phyloP scores from a whole-genome alignment of 73 alveolate species.

The Uronychia setigera region DNA sequence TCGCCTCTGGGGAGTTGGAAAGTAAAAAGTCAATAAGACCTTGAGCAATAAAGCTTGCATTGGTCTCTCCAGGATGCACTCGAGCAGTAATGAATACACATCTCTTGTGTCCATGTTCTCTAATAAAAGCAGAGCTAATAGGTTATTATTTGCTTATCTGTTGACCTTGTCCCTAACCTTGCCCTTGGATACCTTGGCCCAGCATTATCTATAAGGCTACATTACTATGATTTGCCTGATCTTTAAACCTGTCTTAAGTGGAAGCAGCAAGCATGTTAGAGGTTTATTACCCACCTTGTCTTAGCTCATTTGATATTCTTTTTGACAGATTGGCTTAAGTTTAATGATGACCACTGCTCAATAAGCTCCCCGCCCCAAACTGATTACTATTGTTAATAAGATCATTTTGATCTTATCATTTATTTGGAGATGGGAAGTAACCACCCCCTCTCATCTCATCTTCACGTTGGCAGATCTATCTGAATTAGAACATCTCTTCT shows the following conservation, averaged over 20 bases:
- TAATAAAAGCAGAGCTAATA: conserved; percentile 1
- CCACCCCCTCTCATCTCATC: conserved; percentile 22
- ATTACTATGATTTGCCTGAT: conserved; percentile 22
- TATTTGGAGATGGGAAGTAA: too few relatives aligned
- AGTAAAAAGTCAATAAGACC: conserved; percentile 87
- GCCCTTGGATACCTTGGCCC: background rate
- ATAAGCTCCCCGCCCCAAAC: too few relatives aligned
- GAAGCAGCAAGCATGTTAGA: too few relatives aligned
- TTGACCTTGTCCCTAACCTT: conserved; percentile 6
- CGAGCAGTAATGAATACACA: conserved; percentile 78
- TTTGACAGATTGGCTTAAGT: too few relatives aligned
- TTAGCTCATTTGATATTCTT: too few relatives aligned
- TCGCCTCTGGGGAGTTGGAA: conserved; percentile 77
- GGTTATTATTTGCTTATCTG: conserved; percentile 2
- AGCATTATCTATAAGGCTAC: too few relatives aligned
- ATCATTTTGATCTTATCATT: too few relatives aligned
- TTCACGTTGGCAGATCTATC: background rate
- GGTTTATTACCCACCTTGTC: too few relatives aligned
- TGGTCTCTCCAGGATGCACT: conserved; percentile 95
- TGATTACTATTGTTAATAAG: too few relatives aligned
- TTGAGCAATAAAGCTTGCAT: conserved; percentile 79
- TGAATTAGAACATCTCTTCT: conserved; percentile 27
- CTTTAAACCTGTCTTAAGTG: conserved; percentile 27
- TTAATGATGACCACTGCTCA: too few relatives aligned
- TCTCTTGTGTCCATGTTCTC: conserved; percentile 75